A percentile compares a stretch with the other conserved stretches of the same genome.
Evolutionary conservation across 306 rosid species (phyloP).

Genomic region (Cicer chorassanicum): DNA sequence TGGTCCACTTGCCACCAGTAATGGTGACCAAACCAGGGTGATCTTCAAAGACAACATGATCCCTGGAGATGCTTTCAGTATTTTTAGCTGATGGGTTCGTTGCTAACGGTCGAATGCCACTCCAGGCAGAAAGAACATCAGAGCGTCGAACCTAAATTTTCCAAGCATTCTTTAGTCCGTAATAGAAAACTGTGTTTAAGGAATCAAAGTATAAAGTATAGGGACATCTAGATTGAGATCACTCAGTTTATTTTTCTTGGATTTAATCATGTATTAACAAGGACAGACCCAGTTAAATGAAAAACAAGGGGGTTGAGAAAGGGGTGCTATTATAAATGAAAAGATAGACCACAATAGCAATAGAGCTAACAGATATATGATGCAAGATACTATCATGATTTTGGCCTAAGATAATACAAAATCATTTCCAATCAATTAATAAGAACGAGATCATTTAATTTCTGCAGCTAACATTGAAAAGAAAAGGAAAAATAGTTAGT

Average conservation of each 20-base stretch:
- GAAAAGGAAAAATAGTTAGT: slow-evolving; percentile 13
- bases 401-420: background rate
- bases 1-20: slow-evolving; percentile 99
- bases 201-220: slow-evolving; percentile 10
- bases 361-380: slow-evolving; percentile 24
- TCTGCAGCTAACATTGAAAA: slow-evolving; percentile 27
- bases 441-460: slow-evolving; percentile 12
- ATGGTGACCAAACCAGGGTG: slow-evolving; percentile 97
- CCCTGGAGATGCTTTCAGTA: slow-evolving; percentile 93
- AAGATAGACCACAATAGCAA: slow-evolving; percentile 9
- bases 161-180: slow-evolving; percentile 42
- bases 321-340: slow-evolving; percentile 17
- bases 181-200: slow-evolving; percentile 36
- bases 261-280: slow-evolving; percentile 23
- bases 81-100: slow-evolving; percentile 82
- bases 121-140: slow-evolving; percentile 99
- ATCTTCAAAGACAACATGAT: slow-evolving; percentile 96
- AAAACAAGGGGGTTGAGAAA: background rate
- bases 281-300: slow-evolving; percentile 19
- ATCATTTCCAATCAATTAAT: slow-evolving; percentile 41
- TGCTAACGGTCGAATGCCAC: slow-evolving; percentile 98
- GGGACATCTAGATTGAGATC: slow-evolving; percentile 37
- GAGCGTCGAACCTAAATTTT: slow-evolving; percentile 83
- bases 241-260: slow-evolving; percentile 15
- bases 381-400: background rate